Evolutionary conservation across 2,329 filamentous ascomycete genomes (phyloP), one percentile per base, ranked within the genome.

Genomic region (Fusarium stilboides): DNA sequence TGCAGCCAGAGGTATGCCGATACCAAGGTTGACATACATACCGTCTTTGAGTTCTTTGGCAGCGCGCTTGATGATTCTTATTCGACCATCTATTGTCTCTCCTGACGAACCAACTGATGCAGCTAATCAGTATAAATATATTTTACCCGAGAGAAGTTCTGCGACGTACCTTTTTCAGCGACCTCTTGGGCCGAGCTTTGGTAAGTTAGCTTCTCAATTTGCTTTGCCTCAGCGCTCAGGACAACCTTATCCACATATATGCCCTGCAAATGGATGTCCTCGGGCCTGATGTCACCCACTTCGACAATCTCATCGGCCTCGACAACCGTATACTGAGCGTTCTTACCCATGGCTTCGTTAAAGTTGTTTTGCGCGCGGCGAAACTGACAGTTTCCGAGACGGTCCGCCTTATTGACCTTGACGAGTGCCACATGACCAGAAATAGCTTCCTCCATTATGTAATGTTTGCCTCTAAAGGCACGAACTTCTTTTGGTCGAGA

Each of bases 261-360:
- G 12, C 94, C 93, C 1, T 93, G 93, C 6, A 97, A 84, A 80
- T 97, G 93, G 9, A 97, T 90, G 15, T 92, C 87, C 75, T 93
- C 92, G 8, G 94, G 91, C 2, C 92, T 82, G 74, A 97, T 94
- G 76, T 93, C 91, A 50, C 94, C 94, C 4, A 92, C 90, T 80
- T 96, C 92, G 45, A 97, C 94, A 70, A 97, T 95, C 76, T 97
- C 86, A 79, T 97, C 94, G 8, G 94, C 94, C 81, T 97, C 94
- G 46, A 97, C 93, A 74, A 97, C 95, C 54, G 93, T 97, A 79
- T 92, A 86, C 81, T 92, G 93, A 55, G 94, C 94, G 77, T 96
- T 96, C 74, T 93, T 90, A 65, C 91, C 94, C 94, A 97, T 97
- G 67, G 92, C 92, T 33, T 93, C 93, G 81, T 96, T 97, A 86